phyloP scores from a whole-genome alignment of 2,329 filamentous ascomycete genomes.

The Trichoderma sp. region DNA sequence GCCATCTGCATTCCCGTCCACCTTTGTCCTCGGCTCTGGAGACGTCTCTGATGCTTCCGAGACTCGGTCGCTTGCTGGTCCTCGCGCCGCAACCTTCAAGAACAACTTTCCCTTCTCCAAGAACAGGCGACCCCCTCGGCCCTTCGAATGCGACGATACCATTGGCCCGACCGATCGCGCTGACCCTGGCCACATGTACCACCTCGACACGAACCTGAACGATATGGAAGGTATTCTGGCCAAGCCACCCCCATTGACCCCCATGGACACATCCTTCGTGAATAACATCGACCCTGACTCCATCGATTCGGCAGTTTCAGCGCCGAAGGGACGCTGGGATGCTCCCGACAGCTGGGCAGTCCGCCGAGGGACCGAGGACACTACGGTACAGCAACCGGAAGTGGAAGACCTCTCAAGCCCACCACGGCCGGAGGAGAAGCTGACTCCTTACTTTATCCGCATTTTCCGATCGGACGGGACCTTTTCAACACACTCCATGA shows the following conservation, averaged over 20 bases:
- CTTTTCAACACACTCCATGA: slow-evolving; percentile 87
- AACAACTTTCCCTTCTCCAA: slow-evolving; percentile 68
- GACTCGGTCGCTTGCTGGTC: slow-evolving; percentile 32
- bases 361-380: slow-evolving; percentile 71
- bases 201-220: slow-evolving; percentile 83
- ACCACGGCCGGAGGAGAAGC: slow-evolving; percentile 74
- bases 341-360: slow-evolving; percentile 97
- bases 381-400: slow-evolving; percentile 59
- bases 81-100: slow-evolving; percentile 59
- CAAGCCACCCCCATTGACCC: slow-evolving; percentile 70
- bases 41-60: slow-evolving; percentile 41
- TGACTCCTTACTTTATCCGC: slow-evolving; percentile 83
- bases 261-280: slow-evolving; percentile 63
- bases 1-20: slow-evolving; percentile 44
- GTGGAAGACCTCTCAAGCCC: slow-evolving; percentile 69
- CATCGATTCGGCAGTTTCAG: slow-evolving; percentile 41
- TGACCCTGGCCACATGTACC: slow-evolving; percentile 66
- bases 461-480: slow-evolving; percentile 94
- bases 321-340: slow-evolving; percentile 72
- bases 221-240: slow-evolving; percentile 92
- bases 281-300: slow-evolving; percentile 51
- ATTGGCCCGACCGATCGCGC: slow-evolving; percentile 65
- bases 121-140: slow-evolving; percentile 53
- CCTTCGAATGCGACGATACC: slow-evolving; percentile 60
- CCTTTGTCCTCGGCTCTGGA: slow-evolving; percentile 36